Base-by-base conservation (phyloP, 2,329 filamentous ascomycete genomes). In the Torrubiella hemipterigena region DNA sequence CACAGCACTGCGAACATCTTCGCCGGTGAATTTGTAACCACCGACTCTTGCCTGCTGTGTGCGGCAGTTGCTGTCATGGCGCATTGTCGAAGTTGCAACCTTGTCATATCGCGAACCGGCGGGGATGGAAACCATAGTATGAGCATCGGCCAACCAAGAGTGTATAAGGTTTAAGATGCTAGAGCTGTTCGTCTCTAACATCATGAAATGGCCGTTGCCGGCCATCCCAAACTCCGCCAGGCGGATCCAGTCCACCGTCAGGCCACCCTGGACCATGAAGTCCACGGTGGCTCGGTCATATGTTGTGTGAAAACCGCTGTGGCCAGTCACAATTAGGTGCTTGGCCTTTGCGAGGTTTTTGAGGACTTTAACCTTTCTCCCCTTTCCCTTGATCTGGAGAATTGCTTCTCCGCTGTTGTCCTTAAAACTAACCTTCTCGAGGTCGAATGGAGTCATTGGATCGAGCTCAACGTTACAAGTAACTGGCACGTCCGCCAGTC, bases 131-230 rank as follows among this genome's bases (percentile, higher is more conserved):
- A n/a, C n/a, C n/a, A n/a, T n/a, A n/a, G n/a, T n/a, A n/a, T n/a
- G n/a, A n/a, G n/a, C n/a, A n/a, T n/a, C n/a, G n/a, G n/a, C n/a
- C n/a, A 60, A 57, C 61, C 61, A 66, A 4, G 43, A 26, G 11
- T 51, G 39, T 2, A 67, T 38, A 9, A 54, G 36, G 4, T 41
- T 42, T 3, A 59, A 61, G 32, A 70, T 53, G 0, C 53, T 42
- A 19, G 57, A 38, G 35, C 59, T 70, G 41, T 73, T 72, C 41
- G 51, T 56, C 50, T 73, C 68, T 20, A 73, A 42, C 27, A 69
- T 68, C 50, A 65, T 56, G 35, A 74, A 56, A 41, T 73, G 69
- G 0, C 66, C 69, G 36, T 76, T 75, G 0, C 71, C 71, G 15
- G 49, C 44, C 2, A 73, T 59, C 0, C 56, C 56, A 2, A 51